Conservation (phyloP, 371 early-diverging fungal species). For the Rhizopus delemar region DNA sequence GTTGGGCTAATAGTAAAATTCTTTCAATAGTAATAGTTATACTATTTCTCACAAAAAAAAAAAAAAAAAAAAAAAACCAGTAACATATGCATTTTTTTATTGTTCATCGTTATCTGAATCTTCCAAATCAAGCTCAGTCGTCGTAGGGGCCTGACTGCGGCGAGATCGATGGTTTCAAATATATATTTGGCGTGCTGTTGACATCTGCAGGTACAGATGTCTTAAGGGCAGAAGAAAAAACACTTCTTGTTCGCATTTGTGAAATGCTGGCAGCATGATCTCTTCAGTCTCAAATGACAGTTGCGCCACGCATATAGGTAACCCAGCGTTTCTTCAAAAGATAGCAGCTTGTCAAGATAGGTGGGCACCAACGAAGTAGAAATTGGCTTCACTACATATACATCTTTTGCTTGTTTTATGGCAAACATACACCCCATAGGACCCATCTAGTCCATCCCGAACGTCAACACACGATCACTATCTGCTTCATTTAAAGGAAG, state of each 20-base stretch:
- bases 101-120: too few species aligned
- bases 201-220: conserved; percentile 5
- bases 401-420: conserved; percentile 11
- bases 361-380: conserved; percentile 5
- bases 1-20: too few species aligned
- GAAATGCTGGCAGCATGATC: conserved; percentile 15
- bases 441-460: conserved; percentile 25
- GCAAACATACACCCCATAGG: conserved; percentile 20
- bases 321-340: conserved; percentile 20
- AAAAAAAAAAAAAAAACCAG: too few species aligned
- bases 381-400: background rate
- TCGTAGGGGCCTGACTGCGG: background rate
- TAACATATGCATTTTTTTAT: too few species aligned
- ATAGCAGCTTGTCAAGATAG: conserved; percentile 2
- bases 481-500: conserved; percentile 15
- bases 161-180: conserved; percentile 16
- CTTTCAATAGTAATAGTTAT: too few species aligned
- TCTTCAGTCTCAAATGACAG: conserved; percentile 17
- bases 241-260: conserved; percentile 15
- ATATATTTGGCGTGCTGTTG: conserved; percentile 15
- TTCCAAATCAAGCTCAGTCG: too few species aligned
- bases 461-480: conserved; percentile 5
- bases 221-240: conserved; percentile 16
- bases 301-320: conserved; percentile 23
- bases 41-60: too few species aligned